Percentiles rank a stretch among this genome's conserved stretches.
Conservation (phyloP, 2,329 filamentous ascomycete species). For the Pseudocercospora eumusae region DNA sequence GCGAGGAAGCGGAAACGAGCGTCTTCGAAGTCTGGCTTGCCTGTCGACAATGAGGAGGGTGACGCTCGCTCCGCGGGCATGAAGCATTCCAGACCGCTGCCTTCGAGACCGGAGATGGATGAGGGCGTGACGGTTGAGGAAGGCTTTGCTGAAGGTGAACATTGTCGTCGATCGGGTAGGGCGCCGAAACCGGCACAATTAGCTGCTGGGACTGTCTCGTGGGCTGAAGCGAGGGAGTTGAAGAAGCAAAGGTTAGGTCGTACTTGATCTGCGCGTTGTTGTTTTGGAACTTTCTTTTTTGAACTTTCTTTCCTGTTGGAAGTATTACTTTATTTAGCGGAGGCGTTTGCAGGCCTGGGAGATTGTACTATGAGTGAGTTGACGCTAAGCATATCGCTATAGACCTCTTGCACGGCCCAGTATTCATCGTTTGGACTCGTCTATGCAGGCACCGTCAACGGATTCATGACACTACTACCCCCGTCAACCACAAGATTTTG, state of each 20-base stretch:
- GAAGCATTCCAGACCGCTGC: background rate
- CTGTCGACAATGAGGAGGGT: background rate
- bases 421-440: too few relatives aligned
- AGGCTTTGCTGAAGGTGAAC: background rate
- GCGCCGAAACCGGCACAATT: constrained; percentile 3
- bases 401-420: too few relatives aligned
- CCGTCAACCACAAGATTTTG: constrained; percentile 65
- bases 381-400: too few relatives aligned
- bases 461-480: constrained; percentile 49
- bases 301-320: background rate
- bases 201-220: constrained; percentile 9
- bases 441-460: constrained; percentile 37
- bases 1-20: background rate
- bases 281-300: background rate
- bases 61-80: background rate
- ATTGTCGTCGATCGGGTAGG: background rate
- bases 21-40: background rate
- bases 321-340: background rate
- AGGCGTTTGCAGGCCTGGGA: background rate
- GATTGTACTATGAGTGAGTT: background rate
- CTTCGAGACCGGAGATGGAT: background rate
- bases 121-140: background rate
- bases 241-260: background rate
- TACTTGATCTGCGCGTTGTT: too few relatives aligned
- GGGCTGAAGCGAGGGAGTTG: background rate